These are phyloP conservation scores for Cladochytrium replicatum DNA, from an alignment of 192 early-diverging fungal species.

Conservation along the genomic window DNA sequence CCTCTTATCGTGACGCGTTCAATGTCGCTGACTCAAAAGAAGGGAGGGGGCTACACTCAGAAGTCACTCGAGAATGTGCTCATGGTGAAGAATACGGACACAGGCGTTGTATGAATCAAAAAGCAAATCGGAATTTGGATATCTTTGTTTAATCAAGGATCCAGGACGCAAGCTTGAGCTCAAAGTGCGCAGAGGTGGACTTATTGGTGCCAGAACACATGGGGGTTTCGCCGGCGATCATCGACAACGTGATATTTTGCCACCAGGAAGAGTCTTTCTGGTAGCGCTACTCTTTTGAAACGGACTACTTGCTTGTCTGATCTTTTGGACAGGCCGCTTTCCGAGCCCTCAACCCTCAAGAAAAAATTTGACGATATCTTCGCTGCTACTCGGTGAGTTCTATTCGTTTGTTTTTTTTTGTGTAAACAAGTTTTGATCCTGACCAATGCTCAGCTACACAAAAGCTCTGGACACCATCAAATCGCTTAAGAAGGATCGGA, in stretches of 20 bases:
- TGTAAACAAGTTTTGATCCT: background rate
- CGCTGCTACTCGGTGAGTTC: conserved; percentile 64
- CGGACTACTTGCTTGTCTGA: background rate
- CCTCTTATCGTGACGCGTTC: conserved; percentile 69
- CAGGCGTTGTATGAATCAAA: conserved; percentile 41
- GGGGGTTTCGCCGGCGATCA: conserved; percentile 81
- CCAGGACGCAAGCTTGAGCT: conserved; percentile 60
- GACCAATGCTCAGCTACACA: conserved; percentile 51
- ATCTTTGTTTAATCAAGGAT: too few relatives aligned
- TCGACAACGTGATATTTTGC: conserved; percentile 98
- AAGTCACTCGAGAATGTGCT: conserved; percentile 77
- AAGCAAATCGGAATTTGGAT: too few relatives aligned
- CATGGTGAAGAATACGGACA: conserved; percentile 40
- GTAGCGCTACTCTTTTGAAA: too few relatives aligned
- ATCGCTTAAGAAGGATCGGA: conserved; percentile 58
- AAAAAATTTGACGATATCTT: conserved; percentile 99
- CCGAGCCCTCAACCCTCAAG: conserved; percentile 76
- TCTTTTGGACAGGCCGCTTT: conserved; percentile 60
- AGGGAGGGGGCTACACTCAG: conserved; percentile 34
- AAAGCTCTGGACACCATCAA: conserved; percentile 84
- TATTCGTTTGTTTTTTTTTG: background rate
- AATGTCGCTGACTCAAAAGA: conserved; percentile 62
- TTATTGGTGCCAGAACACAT: conserved; percentile 70
- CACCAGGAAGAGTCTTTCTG: conserved; percentile 98
- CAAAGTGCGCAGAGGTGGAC: conserved; percentile 78